Conservation (phyloP, 2,329 filamentous ascomycete genomes). For the Colletotrichum cordylinicola region DNA sequence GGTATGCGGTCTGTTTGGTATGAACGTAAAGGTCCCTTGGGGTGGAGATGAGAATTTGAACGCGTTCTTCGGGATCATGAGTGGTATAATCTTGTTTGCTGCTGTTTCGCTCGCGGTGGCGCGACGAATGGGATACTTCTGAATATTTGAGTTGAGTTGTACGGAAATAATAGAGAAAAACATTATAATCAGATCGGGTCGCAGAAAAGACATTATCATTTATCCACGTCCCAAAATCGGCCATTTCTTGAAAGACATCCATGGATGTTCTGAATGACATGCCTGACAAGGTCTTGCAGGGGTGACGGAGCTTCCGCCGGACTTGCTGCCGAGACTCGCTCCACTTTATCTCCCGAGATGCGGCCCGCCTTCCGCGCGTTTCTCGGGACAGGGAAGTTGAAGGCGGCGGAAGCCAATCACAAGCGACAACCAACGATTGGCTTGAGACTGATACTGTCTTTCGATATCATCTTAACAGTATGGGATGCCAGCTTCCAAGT, state of each 20-base stretch:
- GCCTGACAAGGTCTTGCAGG: neutral
- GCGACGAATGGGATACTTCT: conserved; percentile 1
- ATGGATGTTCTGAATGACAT: neutral
- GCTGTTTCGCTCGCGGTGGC: conserved; percentile 42
- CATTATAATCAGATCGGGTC: neutral
- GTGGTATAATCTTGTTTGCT: conserved; percentile 59
- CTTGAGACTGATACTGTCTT: neutral
- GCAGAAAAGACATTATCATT: fast-evolving
- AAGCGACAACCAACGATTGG: neutral
- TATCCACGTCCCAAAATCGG: fast-evolving
- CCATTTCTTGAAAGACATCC: fast-evolving
- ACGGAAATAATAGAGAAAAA: neutral
- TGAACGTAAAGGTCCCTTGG: conserved; percentile 83
- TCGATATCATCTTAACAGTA: fast-evolving
- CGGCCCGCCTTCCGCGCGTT: neutral
- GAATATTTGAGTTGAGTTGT: neutral
- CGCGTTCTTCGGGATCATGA: conserved; percentile 56
- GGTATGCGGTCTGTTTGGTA: conserved; percentile 84
- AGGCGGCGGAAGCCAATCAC: neutral
- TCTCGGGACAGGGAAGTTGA: neutral
- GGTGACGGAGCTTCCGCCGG: neutral
- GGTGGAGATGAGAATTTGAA: conserved; percentile 55
- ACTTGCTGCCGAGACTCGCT: neutral
- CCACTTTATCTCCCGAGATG: fast-evolving
- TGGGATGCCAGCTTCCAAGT: neutral